Evolutionary conservation across 202 grass and related monocot species (phyloP), one percentile per base, ranked within the genome.

Genomic region (Brachypodium distachyon): DNA sequence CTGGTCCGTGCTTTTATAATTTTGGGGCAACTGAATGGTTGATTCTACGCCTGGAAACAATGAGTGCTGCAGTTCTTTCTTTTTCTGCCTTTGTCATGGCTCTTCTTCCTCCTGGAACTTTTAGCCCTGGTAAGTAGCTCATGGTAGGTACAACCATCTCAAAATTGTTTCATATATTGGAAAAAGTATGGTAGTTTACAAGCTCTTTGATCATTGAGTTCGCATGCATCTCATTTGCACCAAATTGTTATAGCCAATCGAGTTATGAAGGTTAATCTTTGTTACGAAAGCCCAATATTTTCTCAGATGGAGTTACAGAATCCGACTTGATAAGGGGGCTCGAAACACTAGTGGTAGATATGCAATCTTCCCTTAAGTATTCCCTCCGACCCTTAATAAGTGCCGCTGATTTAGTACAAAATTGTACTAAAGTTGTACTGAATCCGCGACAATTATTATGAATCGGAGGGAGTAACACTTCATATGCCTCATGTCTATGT

Each of bases 21-120:
- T 98, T 94, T 70, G 82, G 86, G 42, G 81, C 91, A 36, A 92
- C 74, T 59, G 95, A 98, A 78, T 94, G 95, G 91, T 82, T 98
- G 53, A 94, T 98, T 70, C 91, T 87, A 83, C 84, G 87, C 25
- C 59, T 98, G 50, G 95, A 98, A 83, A 92, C 8, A 46, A 88
- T 97, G 89, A 92, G 65, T 68, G 89, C 95, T 69, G 80, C 78
- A 19, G 65, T 92, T 83, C 77, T 98, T 87, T 89, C 91, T 40
- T 92, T 78, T 12, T 94, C 89, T 50, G 95, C 91, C 13, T 84
- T 94, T 84, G 55, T 92, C 46, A 94, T 98, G 91, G 82, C 66
- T 73, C 38, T 94, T 61, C 89, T 98, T 85, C 95, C 95, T 85
- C 32, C 69, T 28, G 89, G 89, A 86, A 94, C 91, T 42, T 90